These are phyloP conservation scores for Stagonosporopsis chrysanthemi DNA, from an alignment of 2,329 filamentous ascomycete species.

Conservation along the genomic window DNA sequence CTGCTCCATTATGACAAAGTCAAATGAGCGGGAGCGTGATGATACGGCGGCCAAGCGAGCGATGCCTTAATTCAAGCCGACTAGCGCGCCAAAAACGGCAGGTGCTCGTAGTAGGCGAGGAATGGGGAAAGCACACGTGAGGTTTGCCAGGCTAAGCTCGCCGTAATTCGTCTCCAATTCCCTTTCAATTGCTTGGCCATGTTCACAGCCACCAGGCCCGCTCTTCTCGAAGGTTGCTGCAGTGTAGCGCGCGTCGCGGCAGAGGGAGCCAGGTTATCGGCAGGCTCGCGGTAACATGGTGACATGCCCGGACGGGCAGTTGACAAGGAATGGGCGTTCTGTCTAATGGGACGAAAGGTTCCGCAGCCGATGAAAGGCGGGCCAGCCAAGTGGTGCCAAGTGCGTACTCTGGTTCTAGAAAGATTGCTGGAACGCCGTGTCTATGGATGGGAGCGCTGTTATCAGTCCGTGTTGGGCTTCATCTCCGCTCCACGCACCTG, in stretches of 20 bases:
- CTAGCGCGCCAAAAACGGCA: slow-evolving; percentile 20
- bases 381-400: slow-evolving; percentile 24
- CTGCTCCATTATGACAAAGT: slow-evolving; percentile 25
- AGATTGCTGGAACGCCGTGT: slow-evolving; percentile 26
- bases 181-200: slow-evolving; percentile 23
- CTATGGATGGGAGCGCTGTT: slow-evolving; percentile 16
- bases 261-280: slow-evolving; percentile 21
- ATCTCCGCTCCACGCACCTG: slow-evolving; percentile 24
- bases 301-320: slow-evolving; percentile 31
- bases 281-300: slow-evolving; percentile 15
- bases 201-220: slow-evolving; percentile 7
- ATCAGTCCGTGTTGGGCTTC: slow-evolving; percentile 29
- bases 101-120: slow-evolving; percentile 18
- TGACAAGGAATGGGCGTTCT: slow-evolving; percentile 30
- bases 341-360: slow-evolving; percentile 6
- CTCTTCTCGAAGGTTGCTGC: slow-evolving; percentile 19
- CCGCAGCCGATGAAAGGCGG: slow-evolving; percentile 20
- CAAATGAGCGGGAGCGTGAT: slow-evolving; percentile 13
- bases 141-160: slow-evolving; percentile 23
- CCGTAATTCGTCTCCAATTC: slow-evolving; percentile 5
- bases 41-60: slow-evolving; percentile 22
- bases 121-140: slow-evolving; percentile 28
- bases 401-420: slow-evolving; percentile 29
- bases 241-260: slow-evolving; percentile 12
- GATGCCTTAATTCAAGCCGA: slow-evolving; percentile 1